Conservation (phyloP, 805 yeast genomes). For the Tetrapisispora namnaoensis region DNA sequence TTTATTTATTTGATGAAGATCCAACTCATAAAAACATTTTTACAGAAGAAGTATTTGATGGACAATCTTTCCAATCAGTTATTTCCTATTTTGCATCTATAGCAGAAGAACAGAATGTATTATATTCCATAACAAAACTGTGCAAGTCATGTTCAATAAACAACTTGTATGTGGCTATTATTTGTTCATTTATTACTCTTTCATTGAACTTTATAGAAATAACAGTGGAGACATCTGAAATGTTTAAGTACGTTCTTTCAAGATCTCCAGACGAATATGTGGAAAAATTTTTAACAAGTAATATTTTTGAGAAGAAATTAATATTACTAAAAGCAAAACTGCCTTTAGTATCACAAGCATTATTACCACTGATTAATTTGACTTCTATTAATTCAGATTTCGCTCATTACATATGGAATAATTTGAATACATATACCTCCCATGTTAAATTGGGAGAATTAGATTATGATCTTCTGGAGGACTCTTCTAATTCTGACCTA, state of each 20-base stretch:
- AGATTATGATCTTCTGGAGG: constrained; percentile 35
- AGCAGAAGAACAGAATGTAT: constrained; percentile 36
- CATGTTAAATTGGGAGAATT: constrained; percentile 32
- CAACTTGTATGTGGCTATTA: constrained; percentile 38
- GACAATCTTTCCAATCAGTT: background rate
- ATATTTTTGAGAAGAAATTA: constrained; percentile 28
- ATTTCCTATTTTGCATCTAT: constrained; percentile 29
- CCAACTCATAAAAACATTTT: constrained; percentile 17
- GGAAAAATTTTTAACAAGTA: constrained; percentile 31
- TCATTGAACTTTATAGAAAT: constrained; percentile 40
- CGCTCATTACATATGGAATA: constrained; percentile 53
- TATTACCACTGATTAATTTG: constrained; percentile 52
- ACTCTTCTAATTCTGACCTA: constrained; percentile 29
- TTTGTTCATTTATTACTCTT: constrained; percentile 29
- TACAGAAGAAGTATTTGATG: constrained; percentile 2
- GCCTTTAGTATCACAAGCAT: constrained; percentile 44
- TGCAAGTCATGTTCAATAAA: constrained; percentile 40
- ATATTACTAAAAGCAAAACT: constrained; percentile 57
- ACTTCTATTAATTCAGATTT: constrained; percentile 54
- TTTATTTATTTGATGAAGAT: constrained; percentile 34
- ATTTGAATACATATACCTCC: constrained; percentile 54
- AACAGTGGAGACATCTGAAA: constrained; percentile 26
- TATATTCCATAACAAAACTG: constrained; percentile 34
- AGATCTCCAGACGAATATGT: constrained; percentile 30
- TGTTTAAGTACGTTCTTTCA: constrained; percentile 23